phyloP scores from a whole-genome alignment of 2,329 filamentous ascomycete species.

The Penicillium vulpinum region DNA sequence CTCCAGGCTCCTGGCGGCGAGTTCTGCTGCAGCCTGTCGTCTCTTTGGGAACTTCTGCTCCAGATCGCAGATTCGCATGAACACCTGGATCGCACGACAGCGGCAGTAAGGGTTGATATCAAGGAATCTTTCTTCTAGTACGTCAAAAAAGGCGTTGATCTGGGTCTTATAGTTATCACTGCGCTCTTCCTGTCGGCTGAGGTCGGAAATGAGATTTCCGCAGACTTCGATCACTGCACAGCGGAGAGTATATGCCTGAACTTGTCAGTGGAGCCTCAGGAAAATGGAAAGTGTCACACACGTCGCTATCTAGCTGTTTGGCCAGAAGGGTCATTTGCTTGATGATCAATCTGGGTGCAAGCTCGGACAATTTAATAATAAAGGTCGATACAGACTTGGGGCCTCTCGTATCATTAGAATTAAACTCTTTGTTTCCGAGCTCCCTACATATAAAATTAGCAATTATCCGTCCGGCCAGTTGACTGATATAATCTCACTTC shows the following conservation, averaged over 20 bases:
- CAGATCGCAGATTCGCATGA: conserved; percentile 86
- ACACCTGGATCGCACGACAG: conserved; percentile 89
- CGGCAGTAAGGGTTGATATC: conserved; percentile 97
- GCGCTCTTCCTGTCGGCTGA: conserved; percentile 87
- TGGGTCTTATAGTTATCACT: conserved; percentile 93
- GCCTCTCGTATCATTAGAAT: conserved; percentile 89
- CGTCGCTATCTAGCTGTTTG: conserved; percentile 93
- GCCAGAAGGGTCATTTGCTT: conserved; percentile 96
- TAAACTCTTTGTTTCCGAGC: conserved; percentile 96
- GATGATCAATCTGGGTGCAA: conserved; percentile 87
- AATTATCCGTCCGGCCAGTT: conserved; percentile 17
- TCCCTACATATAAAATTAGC: conserved; percentile 55
- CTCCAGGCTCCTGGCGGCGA: conserved; percentile 84
- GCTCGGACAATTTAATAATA: conserved; percentile 86
- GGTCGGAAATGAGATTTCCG: conserved; percentile 87
- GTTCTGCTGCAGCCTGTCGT: conserved; percentile 80
- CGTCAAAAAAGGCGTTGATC: conserved; percentile 95
- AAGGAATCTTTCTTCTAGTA: conserved; percentile 91
- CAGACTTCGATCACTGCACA: conserved; percentile 96
- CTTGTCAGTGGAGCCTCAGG: conserved; percentile 11
- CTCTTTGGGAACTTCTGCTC: conserved; percentile 94
- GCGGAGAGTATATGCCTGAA: conserved; percentile 82
- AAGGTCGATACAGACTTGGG: conserved; percentile 96
- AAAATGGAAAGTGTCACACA: conserved; percentile 37
- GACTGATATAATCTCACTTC: conserved; percentile 41